Conservation (phyloP, 2,329 filamentous ascomycete species). For the Monilinia aucupariae region DNA sequence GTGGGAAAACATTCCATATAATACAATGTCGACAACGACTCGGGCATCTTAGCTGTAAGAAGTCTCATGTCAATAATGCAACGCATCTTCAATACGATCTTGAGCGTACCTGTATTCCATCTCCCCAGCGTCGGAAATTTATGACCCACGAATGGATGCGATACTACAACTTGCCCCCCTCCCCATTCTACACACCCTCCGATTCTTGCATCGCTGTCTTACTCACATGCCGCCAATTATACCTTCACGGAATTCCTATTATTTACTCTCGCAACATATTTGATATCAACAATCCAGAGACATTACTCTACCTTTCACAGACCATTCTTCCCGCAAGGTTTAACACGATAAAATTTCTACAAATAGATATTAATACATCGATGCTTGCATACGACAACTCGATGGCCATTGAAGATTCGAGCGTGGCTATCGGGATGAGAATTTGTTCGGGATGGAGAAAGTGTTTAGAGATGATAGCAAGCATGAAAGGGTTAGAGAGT, state of each 20-base stretch:
- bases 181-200: neutral
- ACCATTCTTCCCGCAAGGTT: neutral
- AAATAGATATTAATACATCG: neutral
- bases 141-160: neutral
- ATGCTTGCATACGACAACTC: neutral
- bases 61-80: neutral
- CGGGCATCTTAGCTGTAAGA: slow-evolving; percentile 2
- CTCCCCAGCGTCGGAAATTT: neutral
- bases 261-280: slow-evolving; percentile 6
- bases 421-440: neutral
- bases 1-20: neutral
- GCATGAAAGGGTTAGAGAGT: neutral
- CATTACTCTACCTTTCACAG: slow-evolving; percentile 2
- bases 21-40: slow-evolving; percentile 1
- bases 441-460: neutral
- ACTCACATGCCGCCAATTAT: slow-evolving; percentile 6
- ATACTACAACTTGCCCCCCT: neutral
- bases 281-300: slow-evolving; percentile 2
- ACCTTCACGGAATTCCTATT: slow-evolving; percentile 1
- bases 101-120: neutral
- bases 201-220: slow-evolving; percentile 2
- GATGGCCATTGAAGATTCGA: neutral
- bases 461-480: neutral
- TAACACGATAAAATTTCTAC: neutral
- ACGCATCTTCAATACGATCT: neutral